Percentiles rank a stretch among this genome's conserved stretches.
These are phyloP conservation scores for Tolypocladium pustulatum DNA, from an alignment of 2,329 filamentous ascomycete species.

Conservation along the genomic window DNA sequence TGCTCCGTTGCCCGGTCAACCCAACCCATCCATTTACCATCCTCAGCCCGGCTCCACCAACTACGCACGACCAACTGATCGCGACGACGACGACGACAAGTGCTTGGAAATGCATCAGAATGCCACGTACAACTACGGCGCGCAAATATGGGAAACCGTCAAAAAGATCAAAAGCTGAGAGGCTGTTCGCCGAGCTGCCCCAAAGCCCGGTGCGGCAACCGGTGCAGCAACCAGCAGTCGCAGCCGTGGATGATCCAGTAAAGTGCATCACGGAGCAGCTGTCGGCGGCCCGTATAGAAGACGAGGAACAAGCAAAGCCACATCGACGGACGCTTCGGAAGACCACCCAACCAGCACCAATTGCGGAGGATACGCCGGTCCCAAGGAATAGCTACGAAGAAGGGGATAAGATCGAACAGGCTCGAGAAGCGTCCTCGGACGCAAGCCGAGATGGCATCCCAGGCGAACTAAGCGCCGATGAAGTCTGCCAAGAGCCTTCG, in stretches of 20 bases:
- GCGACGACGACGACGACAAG: background rate
- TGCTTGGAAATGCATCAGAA: slow-evolving; percentile 15
- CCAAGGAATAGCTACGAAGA: background rate
- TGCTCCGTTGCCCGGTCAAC: background rate
- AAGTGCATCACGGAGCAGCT: slow-evolving; percentile 23
- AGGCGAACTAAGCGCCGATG: slow-evolving; percentile 3
- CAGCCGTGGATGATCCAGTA: slow-evolving; percentile 14
- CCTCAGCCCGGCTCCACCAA: background rate
- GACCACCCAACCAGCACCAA: slow-evolving; percentile 1
- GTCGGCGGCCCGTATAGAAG: slow-evolving; percentile 17
- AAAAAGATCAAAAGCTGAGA: slow-evolving; percentile 34
- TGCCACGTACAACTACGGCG: slow-evolving; percentile 31
- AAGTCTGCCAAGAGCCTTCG: background rate
- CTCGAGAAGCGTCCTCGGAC: background rate
- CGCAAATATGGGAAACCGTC: slow-evolving; percentile 42
- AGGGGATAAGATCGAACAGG: background rate
- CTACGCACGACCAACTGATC: background rate
- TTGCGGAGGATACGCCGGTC: slow-evolving; percentile 2
- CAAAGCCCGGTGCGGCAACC: slow-evolving; percentile 33
- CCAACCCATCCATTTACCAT: background rate
- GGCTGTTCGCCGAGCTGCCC: slow-evolving; percentile 41
- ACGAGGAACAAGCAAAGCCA: slow-evolving; percentile 3
- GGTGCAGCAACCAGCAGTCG: slow-evolving; percentile 18
- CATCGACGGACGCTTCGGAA: slow-evolving; percentile 7
- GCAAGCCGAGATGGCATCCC: too few relatives aligned